These are phyloP conservation scores for Xerocomellus chrysenteron DNA, from an alignment of 768 basidiomycete species.

Conservation along the genomic window DNA sequence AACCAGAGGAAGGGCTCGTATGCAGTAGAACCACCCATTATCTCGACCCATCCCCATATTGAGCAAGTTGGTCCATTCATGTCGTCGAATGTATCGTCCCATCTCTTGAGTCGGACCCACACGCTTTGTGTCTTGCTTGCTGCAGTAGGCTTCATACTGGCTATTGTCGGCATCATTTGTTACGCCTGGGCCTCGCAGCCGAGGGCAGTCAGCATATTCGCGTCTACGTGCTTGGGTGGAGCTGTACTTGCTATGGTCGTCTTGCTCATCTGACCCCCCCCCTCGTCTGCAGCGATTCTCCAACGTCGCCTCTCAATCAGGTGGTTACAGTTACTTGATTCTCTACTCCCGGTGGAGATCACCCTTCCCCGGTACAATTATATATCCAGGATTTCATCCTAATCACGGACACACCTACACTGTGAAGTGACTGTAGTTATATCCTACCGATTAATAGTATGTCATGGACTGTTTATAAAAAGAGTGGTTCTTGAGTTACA, in stretches of 20 bases:
- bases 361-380: background rate
- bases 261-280: conserved; percentile 8
- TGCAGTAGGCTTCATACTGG: conserved; percentile 48
- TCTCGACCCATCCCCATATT: conserved; percentile 48
- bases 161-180: conserved; percentile 48
- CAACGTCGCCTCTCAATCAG: background rate
- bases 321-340: background rate
- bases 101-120: conserved; percentile 52
- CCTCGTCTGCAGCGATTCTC: background rate
- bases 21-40: conserved; percentile 32
- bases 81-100: conserved; percentile 34
- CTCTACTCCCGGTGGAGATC: background rate
- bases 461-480: too few relatives aligned
- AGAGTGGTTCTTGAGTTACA: too few relatives aligned
- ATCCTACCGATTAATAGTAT: background rate
- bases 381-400: background rate
- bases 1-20: conserved; percentile 1
- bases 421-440: background rate
- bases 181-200: conserved; percentile 53
- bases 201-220: conserved; percentile 43
- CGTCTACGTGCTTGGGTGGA: conserved; percentile 38
- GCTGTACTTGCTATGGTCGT: conserved; percentile 29
- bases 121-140: conserved; percentile 48
- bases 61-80: conserved; percentile 51
- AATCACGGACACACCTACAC: background rate